Evolutionary conservation across 2,329 filamentous ascomycete species (phyloP).

Genomic region (Raffaelea deltoideospora): DNA sequence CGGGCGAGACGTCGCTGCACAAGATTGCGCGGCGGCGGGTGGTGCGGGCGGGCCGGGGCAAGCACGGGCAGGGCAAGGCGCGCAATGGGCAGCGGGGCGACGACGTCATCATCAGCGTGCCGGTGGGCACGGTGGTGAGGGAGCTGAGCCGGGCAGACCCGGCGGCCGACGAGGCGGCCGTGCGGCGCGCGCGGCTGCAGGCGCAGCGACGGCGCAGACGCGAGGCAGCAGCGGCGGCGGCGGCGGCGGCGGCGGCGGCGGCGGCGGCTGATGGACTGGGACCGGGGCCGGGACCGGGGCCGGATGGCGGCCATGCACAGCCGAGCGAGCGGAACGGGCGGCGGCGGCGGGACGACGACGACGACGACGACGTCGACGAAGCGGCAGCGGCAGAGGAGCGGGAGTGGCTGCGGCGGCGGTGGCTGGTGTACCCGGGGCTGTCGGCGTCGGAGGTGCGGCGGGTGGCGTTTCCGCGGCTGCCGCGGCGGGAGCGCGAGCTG

Average conservation of each 20-base stretch:
- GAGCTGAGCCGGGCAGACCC: slow-evolving; percentile 72
- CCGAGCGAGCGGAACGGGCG: slow-evolving; percentile 19
- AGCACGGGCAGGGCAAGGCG: slow-evolving; percentile 60
- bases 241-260: neutral
- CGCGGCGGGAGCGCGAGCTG: slow-evolving; percentile 35
- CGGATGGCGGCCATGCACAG: neutral
- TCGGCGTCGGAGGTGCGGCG: slow-evolving; percentile 50
- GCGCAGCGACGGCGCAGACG: slow-evolving; percentile 3
- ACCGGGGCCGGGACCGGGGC: neutral
- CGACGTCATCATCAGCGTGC: slow-evolving; percentile 78
- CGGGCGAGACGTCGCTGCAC: slow-evolving; percentile 82
- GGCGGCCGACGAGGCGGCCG: slow-evolving; percentile 44
- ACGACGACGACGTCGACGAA: slow-evolving; percentile 25
- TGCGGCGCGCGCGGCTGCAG: slow-evolving; percentile 9
- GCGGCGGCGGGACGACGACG: slow-evolving; percentile 24
- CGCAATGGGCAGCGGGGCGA: slow-evolving; percentile 67
- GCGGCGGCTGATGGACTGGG: no score
- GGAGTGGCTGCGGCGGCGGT: slow-evolving; percentile 50
- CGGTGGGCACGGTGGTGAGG: slow-evolving; percentile 78
- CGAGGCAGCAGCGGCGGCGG: neutral
- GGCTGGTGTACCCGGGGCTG: slow-evolving; percentile 73
- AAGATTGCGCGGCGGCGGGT: slow-evolving; percentile 70
- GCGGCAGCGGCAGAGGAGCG: slow-evolving; percentile 25
- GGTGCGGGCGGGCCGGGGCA: slow-evolving; percentile 60
- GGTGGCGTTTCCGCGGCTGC: slow-evolving; percentile 34